Conservation (phyloP, 768 basidiomycete genomes). For the Rhizopogon salebrosus region DNA sequence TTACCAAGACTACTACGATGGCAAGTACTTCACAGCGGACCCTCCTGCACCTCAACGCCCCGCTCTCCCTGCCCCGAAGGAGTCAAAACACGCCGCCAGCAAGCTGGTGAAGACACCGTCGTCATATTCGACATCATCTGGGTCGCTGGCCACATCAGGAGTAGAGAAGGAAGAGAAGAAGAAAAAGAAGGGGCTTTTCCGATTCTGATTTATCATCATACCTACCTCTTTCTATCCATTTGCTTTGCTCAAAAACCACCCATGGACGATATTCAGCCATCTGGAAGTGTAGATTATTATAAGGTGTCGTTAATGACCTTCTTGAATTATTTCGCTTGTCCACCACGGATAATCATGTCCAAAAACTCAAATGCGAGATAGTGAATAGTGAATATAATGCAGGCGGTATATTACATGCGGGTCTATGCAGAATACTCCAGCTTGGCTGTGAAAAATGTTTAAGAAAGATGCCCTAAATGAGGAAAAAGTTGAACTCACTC, state of each 20-base stretch:
- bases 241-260: not conserved
- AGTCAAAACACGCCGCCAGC: conserved; percentile 25
- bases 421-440: conserved; percentile 39
- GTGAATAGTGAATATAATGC: conserved; percentile 8
- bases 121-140: conserved; percentile 47
- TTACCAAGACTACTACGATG: conserved; percentile 76
- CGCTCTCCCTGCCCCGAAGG: conserved; percentile 8
- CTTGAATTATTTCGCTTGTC: not conserved
- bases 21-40: conserved; percentile 67
- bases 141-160: conserved; percentile 30
- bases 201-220: conserved; percentile 38
- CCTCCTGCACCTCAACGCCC: conserved; percentile 38
- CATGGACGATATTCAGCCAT: not conserved
- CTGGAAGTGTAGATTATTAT: conserved; percentile 2
- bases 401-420: conserved; percentile 20
- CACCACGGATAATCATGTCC: not conserved
- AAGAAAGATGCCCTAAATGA: conserved; percentile 1
- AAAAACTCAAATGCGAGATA: not conserved
- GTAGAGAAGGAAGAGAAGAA: conserved; percentile 61
- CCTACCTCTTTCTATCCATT: not conserved
- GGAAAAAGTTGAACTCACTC: conserved; percentile 47
- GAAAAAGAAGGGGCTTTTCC: conserved; percentile 71
- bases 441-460: conserved; percentile 27
- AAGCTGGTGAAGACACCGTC: conserved; percentile 35
- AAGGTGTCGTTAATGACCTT: conserved; percentile 6